Evolutionary conservation across 2,329 filamentous ascomycete species (phyloP).

Genomic region (Sporothrix sp.): DNA sequence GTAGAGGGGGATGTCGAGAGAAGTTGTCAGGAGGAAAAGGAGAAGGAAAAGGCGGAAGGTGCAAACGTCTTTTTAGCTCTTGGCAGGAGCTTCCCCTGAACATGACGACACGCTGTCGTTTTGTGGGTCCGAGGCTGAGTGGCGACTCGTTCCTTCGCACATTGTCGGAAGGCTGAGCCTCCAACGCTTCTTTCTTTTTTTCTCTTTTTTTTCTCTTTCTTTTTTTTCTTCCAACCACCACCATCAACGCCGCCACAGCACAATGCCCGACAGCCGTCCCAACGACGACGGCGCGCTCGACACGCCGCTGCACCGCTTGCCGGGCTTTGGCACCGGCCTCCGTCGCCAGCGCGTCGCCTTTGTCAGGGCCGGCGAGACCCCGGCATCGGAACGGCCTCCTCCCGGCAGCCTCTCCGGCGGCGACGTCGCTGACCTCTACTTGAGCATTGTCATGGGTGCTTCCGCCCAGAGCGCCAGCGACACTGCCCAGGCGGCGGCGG

Average conservation of each 20-base stretch:
- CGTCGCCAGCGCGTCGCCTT: constrained; percentile 46
- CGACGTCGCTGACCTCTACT: constrained; percentile 50
- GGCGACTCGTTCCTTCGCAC: no score
- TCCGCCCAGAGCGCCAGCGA: no score
- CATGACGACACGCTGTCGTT: constrained; percentile 8
- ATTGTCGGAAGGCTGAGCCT: no score
- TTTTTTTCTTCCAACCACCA: no score
- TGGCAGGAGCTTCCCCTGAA: constrained; percentile 7
- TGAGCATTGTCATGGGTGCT: constrained; percentile 48
- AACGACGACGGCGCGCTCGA: constrained; percentile 27
- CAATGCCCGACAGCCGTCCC: neutral
- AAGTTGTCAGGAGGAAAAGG: neutral
- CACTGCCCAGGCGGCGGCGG: no score
- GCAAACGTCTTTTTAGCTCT: no score
- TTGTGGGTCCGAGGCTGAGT: constrained; percentile 1
- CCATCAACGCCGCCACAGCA: neutral
- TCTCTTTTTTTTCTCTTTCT: neutral
- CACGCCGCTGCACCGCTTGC: constrained; percentile 42
- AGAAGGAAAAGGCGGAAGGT: neutral
- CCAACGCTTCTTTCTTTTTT: no score
- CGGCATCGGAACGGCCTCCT: constrained; percentile 22
- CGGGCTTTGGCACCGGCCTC: constrained; percentile 47
- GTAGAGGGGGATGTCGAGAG: neutral
- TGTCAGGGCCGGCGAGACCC: constrained; percentile 38
- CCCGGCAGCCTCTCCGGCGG: constrained; percentile 19